Evolutionary conservation across 306 rosid species (phyloP), one percentile per base, ranked within the genome.

Genomic region (Macrotyloma uniflorum): DNA sequence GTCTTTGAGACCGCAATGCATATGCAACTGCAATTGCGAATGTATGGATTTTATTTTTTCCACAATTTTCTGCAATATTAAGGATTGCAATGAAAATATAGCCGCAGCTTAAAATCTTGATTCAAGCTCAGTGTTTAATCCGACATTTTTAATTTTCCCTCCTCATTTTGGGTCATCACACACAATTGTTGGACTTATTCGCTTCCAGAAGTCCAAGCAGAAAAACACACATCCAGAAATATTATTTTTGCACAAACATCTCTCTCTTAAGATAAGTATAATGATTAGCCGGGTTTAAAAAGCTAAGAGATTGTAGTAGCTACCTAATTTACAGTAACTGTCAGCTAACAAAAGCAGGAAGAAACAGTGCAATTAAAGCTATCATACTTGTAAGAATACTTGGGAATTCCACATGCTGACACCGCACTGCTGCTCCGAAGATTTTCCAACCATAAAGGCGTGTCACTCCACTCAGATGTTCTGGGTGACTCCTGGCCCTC

Each of bases 371-470:
- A 78, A 72, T 32, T 65, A 79, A 68, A 61, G 70, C 55, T 33
- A 76, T 54, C 83, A 80, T 90, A 95, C 98, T 89, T 93, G 87
- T 88, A 95, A 75, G 97, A 88, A 84, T 91, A 95, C 88, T 93
- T 93, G 0, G 89, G 97, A 83, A 95, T 92, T 82, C 98, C 98
- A 36, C 96, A 92, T 71, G 90, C 90, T 24, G 98, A 91, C 77
- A 85, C 88, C 38, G 86, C 89, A 79, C 77, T 87, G 62, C 84
- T 95, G 79, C 73, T 91, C 83, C 84, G 87, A 55, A 92, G 89
- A 76, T 91, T 97, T 36, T 95, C 98, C 82, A 92, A 82, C 98
- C 98, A 91, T 13, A 88, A 55, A 64, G 93, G 77, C 51, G 80
- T 67, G 72, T 86, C 89, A 79, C 83, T 86, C 81, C 87, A 83